Percentiles rank a stretch among this genome's conserved stretches.
phyloP scores from a whole-genome alignment of 768 basidiomycete species.

The Tricholoma saponaceum region DNA sequence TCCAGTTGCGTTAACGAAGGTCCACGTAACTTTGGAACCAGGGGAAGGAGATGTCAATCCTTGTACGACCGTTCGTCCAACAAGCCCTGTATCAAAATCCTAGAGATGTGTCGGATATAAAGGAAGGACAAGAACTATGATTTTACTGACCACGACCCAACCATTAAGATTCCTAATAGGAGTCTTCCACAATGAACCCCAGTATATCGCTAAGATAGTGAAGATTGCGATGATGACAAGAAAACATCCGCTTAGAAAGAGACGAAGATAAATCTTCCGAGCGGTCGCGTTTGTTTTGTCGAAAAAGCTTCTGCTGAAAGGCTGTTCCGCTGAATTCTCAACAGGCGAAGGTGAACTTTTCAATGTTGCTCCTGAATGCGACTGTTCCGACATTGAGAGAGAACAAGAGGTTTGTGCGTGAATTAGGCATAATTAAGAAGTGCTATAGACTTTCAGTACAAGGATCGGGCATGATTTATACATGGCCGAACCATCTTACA shows the following conservation, averaged over 20 bases:
- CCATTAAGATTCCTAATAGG: slow-evolving; percentile 16
- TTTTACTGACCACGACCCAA: slow-evolving; percentile 12
- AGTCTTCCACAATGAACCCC: slow-evolving; percentile 21
- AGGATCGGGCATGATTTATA: too few relatives aligned
- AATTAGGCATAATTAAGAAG: too few relatives aligned
- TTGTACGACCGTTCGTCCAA: slow-evolving; percentile 44
- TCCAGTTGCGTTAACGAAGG: slow-evolving; percentile 30
- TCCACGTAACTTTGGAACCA: slow-evolving; percentile 40
- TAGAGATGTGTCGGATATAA: slow-evolving; percentile 14
- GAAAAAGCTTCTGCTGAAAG: slow-evolving; percentile 11
- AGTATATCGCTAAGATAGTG: slow-evolving; percentile 19
- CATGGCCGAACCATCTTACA: too few relatives aligned
- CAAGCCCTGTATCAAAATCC: slow-evolving; percentile 57
- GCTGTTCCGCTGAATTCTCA: neutral
- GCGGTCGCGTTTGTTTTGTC: slow-evolving; percentile 4
- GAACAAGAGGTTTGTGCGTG: too few relatives aligned
- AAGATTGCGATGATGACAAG: slow-evolving; percentile 16
- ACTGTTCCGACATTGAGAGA: too few relatives aligned
- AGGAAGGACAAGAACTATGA: neutral
- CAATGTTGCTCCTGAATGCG: too few relatives aligned
- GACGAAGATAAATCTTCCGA: slow-evolving; percentile 14
- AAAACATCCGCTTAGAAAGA: slow-evolving; percentile 8
- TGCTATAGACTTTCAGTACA: too few relatives aligned
- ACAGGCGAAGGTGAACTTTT: too few relatives aligned
- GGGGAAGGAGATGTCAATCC: slow-evolving; percentile 23